phyloP scores from a whole-genome alignment of 768 basidiomycete species.

The Trametes punicea region DNA sequence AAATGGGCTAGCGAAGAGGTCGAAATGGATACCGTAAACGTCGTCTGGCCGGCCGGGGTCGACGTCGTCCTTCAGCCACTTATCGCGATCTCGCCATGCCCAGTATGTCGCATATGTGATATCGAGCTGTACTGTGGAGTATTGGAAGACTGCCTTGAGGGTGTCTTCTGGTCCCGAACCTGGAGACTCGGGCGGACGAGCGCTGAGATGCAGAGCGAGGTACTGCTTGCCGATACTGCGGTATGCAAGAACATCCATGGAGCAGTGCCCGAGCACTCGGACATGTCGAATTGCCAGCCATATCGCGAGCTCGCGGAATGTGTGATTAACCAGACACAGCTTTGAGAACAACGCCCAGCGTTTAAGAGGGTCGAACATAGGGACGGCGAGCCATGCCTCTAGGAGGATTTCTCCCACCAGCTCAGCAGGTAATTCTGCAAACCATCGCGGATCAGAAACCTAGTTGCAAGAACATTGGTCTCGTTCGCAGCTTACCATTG shows the following conservation, averaged over 20 bases:
- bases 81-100: neutral
- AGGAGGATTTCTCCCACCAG: neutral
- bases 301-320: neutral
- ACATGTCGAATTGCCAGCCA: slow-evolving; percentile 2
- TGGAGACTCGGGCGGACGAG: too few relatives aligned
- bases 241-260: slow-evolving; percentile 8
- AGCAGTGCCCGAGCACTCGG: slow-evolving; percentile 2
- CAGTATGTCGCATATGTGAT: neutral
- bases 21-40: neutral
- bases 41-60: slow-evolving; percentile 1
- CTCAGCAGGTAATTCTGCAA: neutral
- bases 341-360: slow-evolving; percentile 3
- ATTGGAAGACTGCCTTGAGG: neutral
- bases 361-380: neutral
- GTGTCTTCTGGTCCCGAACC: neutral
- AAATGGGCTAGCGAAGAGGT: neutral
- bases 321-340: neutral
- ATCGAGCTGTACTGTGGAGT: slow-evolving; percentile 4
- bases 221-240: slow-evolving; percentile 1
- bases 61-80: slow-evolving; percentile 5
- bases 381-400: neutral
- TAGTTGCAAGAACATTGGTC: too few relatives aligned
- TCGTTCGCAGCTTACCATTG: neutral
- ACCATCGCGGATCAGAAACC: neutral
- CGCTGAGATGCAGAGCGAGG: neutral